These are phyloP conservation scores for Avena sativa DNA, from an alignment of 176 grass and related monocot genomes.

Conservation along the genomic window DNA sequence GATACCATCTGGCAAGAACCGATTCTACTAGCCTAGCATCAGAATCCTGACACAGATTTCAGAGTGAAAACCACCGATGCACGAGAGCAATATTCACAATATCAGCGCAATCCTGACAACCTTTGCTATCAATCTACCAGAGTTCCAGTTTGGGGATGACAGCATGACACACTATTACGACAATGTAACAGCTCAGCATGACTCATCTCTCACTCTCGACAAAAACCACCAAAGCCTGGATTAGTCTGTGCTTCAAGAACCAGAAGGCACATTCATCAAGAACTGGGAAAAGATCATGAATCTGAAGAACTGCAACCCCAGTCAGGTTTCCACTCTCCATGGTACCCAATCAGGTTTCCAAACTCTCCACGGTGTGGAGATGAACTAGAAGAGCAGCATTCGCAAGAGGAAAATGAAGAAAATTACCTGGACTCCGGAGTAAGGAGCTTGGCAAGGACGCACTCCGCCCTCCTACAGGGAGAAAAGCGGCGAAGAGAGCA, in stretches of 20 bases:
- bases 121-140: not conserved
- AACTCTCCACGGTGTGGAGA: not conserved
- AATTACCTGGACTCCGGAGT: constrained; percentile 19
- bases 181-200: not conserved
- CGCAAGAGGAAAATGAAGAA: not conserved
- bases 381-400: not conserved
- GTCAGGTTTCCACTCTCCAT: not conserved
- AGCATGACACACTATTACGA: not conserved
- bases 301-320: not conserved
- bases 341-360: not conserved
- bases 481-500: not conserved
- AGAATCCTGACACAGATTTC: not conserved
- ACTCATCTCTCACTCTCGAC: not conserved
- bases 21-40: not conserved
- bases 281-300: not conserved
- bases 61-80: not conserved
- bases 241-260: not conserved
- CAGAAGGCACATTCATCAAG: not conserved
- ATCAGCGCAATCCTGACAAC: not conserved
- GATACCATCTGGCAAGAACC: not conserved
- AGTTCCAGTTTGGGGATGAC: not conserved
- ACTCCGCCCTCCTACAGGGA: not conserved
- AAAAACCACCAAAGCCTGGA: not conserved
- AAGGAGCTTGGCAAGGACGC: not conserved
- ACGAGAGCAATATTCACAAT: not conserved